Conservation (phyloP, 495 filamentous ascomycete genomes). For the Aspergillus panamensis region DNA sequence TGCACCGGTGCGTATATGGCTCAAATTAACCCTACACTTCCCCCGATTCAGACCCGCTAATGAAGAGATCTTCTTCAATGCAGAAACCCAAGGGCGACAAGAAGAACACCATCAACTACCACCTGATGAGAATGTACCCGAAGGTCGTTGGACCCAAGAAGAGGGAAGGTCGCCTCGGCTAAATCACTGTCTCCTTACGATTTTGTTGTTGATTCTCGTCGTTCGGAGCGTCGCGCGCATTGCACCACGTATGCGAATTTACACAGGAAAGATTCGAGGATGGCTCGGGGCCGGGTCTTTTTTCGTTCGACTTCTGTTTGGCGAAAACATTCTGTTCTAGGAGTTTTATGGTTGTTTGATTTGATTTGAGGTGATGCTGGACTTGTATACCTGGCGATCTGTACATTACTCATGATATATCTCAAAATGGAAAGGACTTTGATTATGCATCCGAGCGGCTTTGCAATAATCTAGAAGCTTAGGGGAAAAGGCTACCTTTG, state of each 20-base stretch:
- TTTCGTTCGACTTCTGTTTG: background rate
- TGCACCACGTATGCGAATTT: background rate
- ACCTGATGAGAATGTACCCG: constrained; percentile 80
- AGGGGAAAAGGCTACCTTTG: background rate
- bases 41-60: constrained; percentile 14
- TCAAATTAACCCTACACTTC: background rate
- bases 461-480: background rate
- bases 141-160: constrained; percentile 71
- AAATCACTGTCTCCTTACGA: background rate
- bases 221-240: background rate
- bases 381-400: constrained; percentile 7
- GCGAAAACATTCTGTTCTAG: background rate
- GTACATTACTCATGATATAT: constrained; percentile 10
- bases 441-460: background rate
- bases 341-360: background rate
- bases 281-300: background rate
- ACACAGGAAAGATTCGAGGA: background rate
- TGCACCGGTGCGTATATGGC: constrained; percentile 53
- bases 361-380: background rate
- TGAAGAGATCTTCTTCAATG: constrained; percentile 11
- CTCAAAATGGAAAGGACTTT: background rate
- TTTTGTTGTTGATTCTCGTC: constrained; percentile 2
- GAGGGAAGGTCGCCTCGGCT: constrained; percentile 47
- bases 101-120: constrained; percentile 93
- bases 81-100: constrained; percentile 62